Evolutionary conservation across 2,329 filamentous ascomycete species (phyloP).

Genomic region (Penicillium sp.): DNA sequence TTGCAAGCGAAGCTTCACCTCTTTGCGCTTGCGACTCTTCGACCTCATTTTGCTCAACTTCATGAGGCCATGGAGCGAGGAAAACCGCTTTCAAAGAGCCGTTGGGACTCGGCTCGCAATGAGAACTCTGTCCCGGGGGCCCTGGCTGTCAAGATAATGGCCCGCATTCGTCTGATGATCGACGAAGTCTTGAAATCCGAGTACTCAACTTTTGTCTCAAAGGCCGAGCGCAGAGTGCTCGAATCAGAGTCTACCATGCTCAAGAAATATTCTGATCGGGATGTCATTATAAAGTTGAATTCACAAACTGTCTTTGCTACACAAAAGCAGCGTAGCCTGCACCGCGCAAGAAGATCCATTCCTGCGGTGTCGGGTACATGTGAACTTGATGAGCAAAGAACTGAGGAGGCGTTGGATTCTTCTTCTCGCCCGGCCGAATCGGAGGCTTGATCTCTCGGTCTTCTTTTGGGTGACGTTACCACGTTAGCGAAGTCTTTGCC

Average conservation of each 20-base stretch:
- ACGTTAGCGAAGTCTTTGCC: not conserved
- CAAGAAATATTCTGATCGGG: constrained; percentile 30
- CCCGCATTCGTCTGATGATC: constrained; percentile 33
- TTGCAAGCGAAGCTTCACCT: constrained; percentile 27
- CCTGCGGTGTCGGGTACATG: not conserved
- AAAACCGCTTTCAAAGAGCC: not conserved
- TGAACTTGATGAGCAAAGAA: not conserved
- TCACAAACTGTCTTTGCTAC: constrained; percentile 22
- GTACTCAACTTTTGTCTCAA: constrained; percentile 22
- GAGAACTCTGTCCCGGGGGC: constrained; percentile 25
- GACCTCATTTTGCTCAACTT: constrained; percentile 29
- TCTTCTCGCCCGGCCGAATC: not conserved
- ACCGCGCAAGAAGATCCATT: constrained; percentile 12
- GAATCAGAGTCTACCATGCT: constrained; percentile 27
- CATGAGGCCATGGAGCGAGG: constrained; percentile 28
- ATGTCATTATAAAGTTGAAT: constrained; percentile 13
- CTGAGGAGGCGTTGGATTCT: not conserved
- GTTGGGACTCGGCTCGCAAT: constrained; percentile 4
- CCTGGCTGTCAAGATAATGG: constrained; percentile 23
- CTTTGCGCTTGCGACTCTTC: constrained; percentile 24
- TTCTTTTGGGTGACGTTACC: not conserved
- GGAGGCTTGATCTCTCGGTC: not conserved
- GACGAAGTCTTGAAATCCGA: constrained; percentile 34
- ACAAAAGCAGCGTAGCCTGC: constrained; percentile 20
- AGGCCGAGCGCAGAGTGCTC: constrained; percentile 23